Conservation (phyloP, 495 filamentous ascomycete species). For the Podospora anserina region DNA sequence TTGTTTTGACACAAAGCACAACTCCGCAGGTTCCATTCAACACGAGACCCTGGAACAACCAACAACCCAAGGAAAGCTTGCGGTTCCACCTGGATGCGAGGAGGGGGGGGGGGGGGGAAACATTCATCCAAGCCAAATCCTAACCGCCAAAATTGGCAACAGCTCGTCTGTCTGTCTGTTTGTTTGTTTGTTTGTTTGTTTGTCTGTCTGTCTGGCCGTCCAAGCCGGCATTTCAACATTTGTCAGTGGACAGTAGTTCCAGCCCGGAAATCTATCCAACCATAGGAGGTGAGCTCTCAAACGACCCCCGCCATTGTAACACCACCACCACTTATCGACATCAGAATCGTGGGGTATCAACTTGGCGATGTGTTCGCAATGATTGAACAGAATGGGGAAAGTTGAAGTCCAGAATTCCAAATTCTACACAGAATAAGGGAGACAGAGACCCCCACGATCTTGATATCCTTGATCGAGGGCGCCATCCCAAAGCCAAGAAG, state of each 20-base stretch:
- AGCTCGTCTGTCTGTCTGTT: background rate
- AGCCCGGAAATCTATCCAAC: background rate
- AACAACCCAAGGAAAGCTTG: background rate
- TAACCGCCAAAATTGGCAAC: background rate
- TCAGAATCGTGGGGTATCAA: background rate
- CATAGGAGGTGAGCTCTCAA: background rate
- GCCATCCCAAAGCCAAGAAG: too few relatives aligned
- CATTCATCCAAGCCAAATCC: background rate
- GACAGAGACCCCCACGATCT: background rate
- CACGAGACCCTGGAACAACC: background rate
- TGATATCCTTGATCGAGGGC: too few relatives aligned
- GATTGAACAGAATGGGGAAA: background rate
- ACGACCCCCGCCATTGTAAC: background rate
- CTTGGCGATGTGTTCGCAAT: background rate
- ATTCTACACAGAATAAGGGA: background rate
- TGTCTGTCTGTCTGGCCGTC: background rate
- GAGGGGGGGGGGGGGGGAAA: background rate
- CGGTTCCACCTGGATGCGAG: background rate
- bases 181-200: background rate
- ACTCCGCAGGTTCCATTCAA: background rate
- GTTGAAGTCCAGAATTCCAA: background rate
- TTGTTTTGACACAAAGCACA: background rate
- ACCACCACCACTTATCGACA: background rate
- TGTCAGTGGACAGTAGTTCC: background rate
- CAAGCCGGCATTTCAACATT: background rate